phyloP scores from a whole-genome alignment of 371 early-diverging fungal species.

The Cokeromyces recurvatus region DNA sequence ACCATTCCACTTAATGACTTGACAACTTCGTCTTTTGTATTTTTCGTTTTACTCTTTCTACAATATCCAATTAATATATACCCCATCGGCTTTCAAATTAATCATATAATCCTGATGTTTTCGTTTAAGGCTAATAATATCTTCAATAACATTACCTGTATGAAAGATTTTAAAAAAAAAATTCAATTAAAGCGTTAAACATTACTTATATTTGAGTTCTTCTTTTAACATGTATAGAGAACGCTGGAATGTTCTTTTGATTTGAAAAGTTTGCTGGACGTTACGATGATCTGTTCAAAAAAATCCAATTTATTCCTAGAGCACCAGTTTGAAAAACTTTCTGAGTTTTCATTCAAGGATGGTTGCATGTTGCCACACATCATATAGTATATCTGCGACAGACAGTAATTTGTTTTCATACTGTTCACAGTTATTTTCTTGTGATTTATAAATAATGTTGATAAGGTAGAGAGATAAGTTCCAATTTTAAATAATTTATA shows the following conservation, averaged over 20 bases:
- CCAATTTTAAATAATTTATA: no score
- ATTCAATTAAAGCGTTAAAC: constrained; percentile 3
- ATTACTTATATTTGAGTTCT: constrained; percentile 6
- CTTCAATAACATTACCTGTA: constrained; percentile 2
- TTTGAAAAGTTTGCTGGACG: constrained; percentile 1
- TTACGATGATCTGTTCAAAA: neutral
- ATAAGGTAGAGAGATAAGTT: no score
- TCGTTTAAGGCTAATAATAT: constrained; percentile 7
- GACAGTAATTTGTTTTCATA: constrained; percentile 6
- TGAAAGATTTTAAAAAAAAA: constrained; percentile 3
- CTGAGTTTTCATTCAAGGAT: constrained; percentile 5
- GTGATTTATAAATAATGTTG: constrained; percentile 2
- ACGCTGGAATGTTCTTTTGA: neutral
- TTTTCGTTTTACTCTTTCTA: constrained; percentile 5
- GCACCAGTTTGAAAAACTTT: constrained; percentile 6
- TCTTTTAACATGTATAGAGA: constrained; percentile 7
- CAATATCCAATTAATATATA: constrained; percentile 8
- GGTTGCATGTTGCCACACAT: constrained; percentile 6
- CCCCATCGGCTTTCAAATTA: constrained; percentile 1
- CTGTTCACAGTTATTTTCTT: constrained; percentile 5
- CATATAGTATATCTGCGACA: constrained; percentile 7
- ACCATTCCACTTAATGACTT: constrained; percentile 7
- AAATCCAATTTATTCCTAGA: constrained; percentile 3
- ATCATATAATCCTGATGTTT: constrained; percentile 6
- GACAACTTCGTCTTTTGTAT: constrained; percentile 2